Evolutionary conservation across 169 alveolate species (phyloP), one percentile per base, ranked within the genome.

Genomic region (Plasmodium blacklocki): DNA sequence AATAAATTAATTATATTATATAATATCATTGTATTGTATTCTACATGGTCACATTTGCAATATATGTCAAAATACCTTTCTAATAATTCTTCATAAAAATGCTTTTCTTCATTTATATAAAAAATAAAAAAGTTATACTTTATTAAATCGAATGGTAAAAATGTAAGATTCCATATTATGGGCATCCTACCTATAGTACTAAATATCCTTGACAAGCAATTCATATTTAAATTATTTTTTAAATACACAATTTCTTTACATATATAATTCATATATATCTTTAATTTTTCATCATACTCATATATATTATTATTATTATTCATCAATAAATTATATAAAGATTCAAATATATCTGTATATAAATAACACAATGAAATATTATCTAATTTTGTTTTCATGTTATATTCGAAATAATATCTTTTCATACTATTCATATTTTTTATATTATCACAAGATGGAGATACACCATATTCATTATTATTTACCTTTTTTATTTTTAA

Each of bases 41-140:
- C 91, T 1, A 29, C 43, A 70, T 83, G 21, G 11, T 67, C 74
- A 6, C 74, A 83, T 18, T 80, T 56, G 32, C 23, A 23, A 64
- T 56, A 70, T 56, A 83, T 83, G 5, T 12, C 4, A 26, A 83
- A 68, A 59, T 83, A 83, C 14, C 91, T 59, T 29, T 70, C 19
- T 43, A 83, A 14, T 43, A 83, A 43, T 58, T 83, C 74, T 83
- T 68, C 85, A 68, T 70, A 83, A 83, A 83, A 83, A 47, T 67
- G 49, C 2, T 19, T 70, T 58, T 83, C 58, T 18, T 56, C 59
- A 63, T 83, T 50, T n/a, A 83, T 68, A 83, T 70, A 83, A 68
- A 83, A 83, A 39, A 83, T 45, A 62, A 58, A 83, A 12, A 68
- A 47, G 11, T n/a, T n/a, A 18, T 39, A 7, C n/a, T 68, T 83